phyloP scores from a whole-genome alignment of 129 eudicot species.

The Escallonia rubra region DNA sequence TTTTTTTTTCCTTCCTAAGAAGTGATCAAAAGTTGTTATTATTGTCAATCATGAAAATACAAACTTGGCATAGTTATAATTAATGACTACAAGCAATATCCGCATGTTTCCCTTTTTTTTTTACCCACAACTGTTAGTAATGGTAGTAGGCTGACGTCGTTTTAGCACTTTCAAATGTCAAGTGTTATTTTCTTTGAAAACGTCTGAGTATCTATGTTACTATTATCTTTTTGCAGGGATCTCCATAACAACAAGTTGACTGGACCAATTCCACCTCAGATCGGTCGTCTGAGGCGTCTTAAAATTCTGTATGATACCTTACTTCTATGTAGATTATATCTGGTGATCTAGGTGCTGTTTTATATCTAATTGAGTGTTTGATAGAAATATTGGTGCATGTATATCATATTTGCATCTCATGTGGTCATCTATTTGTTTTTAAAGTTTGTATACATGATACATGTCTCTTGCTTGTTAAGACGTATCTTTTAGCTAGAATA shows the following conservation, averaged over 20 bases:
- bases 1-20: background rate
- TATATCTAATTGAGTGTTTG: background rate
- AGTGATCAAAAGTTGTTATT: background rate
- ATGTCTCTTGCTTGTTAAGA: no score
- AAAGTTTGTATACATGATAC: no score
- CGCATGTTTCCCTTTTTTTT: background rate
- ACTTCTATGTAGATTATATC: background rate
- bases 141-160: no score
- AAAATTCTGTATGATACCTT: slow-evolving; percentile 55
- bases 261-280: slow-evolving; percentile 96
- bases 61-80: background rate
- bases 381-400: no score
- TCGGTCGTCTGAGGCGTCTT: slow-evolving; percentile 90
- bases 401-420: no score
- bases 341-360: slow-evolving; percentile 5
- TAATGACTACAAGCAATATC: background rate
- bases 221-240: slow-evolving; percentile 50
- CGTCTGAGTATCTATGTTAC: background rate
- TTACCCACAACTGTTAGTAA: no score
- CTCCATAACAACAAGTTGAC: slow-evolving; percentile 95
- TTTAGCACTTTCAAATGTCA: background rate
- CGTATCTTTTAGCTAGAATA: no score
- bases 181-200: background rate
- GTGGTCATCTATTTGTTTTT: no score
- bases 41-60: background rate